Conservation (phyloP, 2,329 filamentous ascomycete genomes). For the Pseudogymnoascus pannorum region DNA sequence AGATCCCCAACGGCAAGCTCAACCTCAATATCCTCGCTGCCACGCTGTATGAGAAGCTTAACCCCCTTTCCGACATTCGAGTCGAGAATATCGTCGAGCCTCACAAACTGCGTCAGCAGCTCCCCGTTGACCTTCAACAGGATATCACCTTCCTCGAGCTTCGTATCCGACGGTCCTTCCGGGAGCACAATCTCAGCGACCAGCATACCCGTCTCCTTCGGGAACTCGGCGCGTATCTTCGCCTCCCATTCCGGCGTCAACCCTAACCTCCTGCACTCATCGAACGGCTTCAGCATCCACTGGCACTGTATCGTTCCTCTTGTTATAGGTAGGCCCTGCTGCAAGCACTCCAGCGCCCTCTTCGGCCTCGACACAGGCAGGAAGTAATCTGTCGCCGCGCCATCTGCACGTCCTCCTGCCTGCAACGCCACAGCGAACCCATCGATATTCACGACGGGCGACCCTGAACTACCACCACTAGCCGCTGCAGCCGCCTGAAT, state of each 20-base stretch:
- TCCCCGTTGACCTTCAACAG: constrained; percentile 89
- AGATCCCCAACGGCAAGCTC: constrained; percentile 81
- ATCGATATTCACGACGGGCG: constrained; percentile 93
- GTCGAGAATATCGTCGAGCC: constrained; percentile 85
- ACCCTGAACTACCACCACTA: constrained; percentile 95
- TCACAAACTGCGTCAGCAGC: constrained; percentile 86
- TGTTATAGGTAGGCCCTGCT: constrained; percentile 65
- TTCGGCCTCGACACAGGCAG: constrained; percentile 85
- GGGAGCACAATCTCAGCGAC: constrained; percentile 93
- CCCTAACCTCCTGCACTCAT: constrained; percentile 87
- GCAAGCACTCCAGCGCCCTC: constrained; percentile 79
- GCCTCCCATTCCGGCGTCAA: constrained; percentile 81
- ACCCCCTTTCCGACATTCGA: constrained; percentile 75
- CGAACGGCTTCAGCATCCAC: constrained; percentile 94
- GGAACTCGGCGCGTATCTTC: constrained; percentile 72
- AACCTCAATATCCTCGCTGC: constrained; percentile 79
- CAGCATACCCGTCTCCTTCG: constrained; percentile 92
- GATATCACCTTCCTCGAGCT: constrained; percentile 91
- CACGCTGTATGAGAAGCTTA: constrained; percentile 75
- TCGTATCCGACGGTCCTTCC: constrained; percentile 76
- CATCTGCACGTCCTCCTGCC: constrained; percentile 87
- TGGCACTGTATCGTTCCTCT: constrained; percentile 97
- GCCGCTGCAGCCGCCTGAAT: constrained; percentile 97
- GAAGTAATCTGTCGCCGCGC: constrained; percentile 96
- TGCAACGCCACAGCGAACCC: constrained; percentile 88